These are phyloP conservation scores for Trichoderma erinaceum DNA, from an alignment of 495 filamentous ascomycete genomes.

Conservation along the genomic window DNA sequence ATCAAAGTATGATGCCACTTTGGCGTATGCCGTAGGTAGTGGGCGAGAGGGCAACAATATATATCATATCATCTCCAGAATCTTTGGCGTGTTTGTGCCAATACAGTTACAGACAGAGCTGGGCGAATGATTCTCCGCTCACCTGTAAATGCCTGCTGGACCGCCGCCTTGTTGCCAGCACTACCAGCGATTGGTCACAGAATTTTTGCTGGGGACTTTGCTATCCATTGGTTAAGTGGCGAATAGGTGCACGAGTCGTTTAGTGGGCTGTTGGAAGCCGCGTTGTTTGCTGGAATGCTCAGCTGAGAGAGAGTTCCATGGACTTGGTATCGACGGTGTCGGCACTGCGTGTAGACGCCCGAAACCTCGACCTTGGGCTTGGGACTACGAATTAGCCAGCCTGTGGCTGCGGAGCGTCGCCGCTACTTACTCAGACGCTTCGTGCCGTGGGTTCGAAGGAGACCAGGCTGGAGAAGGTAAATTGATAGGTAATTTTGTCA, in stretches of 20 bases:
- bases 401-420: background rate
- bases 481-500: too few species aligned
- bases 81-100: background rate
- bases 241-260: background rate
- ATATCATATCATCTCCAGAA: background rate
- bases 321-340: conserved; percentile 1
- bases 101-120: background rate
- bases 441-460: background rate
- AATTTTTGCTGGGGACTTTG: background rate
- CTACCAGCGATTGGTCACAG: conserved; percentile 2
- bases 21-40: background rate
- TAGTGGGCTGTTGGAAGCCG: background rate
- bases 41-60: background rate
- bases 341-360: background rate
- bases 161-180: background rate
- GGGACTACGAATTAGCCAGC: background rate
- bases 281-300: conserved; percentile 8
- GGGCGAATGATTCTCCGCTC: background rate
- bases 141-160: background rate
- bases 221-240: background rate
- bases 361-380: background rate
- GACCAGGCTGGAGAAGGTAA: background rate
- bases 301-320: background rate
- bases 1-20: conserved; percentile 1
- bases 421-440: background rate